Evolutionary conservation across 768 basidiomycete genomes (phyloP), one percentile per base, ranked within the genome.

Genomic region (Suillus luteus): DNA sequence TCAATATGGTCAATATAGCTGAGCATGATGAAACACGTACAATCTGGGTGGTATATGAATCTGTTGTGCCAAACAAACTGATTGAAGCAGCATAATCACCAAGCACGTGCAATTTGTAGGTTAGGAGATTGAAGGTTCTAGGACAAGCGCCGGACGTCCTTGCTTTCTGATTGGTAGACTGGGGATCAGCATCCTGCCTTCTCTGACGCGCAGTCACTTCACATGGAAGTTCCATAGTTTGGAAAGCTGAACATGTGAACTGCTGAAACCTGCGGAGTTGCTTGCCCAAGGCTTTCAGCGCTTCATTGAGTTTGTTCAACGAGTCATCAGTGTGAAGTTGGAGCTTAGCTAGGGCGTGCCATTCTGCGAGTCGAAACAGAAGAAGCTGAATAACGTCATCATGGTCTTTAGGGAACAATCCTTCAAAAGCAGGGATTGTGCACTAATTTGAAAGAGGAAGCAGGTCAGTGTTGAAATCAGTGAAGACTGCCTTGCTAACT

Each of bases 281-380:
- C 0, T 10, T n/a, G 0, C 72, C 69, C 1, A 78, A 62, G 0
- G 24, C 22, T 1, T 49, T 59, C 0, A 73, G 76, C 0, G 44
- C 58, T 0, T 64, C 17, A 1, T 74, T 62, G 0, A 80, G 67
- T 1, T 61, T 24, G 0, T 14, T 0, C 0, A 79, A 69, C 0
- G 73, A 68, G 0, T 69, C 37, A 1, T 76, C 71, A 0, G 76
- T 77, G 49, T 80, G 79, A 38, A 76, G 68, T 6, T 68, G 70
- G 1, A 77, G 61, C 44, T 81, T 81, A 0, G 77, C 75, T 1
- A 75, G 61, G 0, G 70, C 72, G 54, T 81, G 79, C 80, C 79
- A 80, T 3, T 67, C 55, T 3, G 69, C 70, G 1, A 69, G 49
- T 0, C 59, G n/a, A 63, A 67, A 80, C 0, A 76, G 67, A 1